phyloP scores from a whole-genome alignment of 2,329 filamentous ascomycete genomes.

The Raffaelea albimanens region DNA sequence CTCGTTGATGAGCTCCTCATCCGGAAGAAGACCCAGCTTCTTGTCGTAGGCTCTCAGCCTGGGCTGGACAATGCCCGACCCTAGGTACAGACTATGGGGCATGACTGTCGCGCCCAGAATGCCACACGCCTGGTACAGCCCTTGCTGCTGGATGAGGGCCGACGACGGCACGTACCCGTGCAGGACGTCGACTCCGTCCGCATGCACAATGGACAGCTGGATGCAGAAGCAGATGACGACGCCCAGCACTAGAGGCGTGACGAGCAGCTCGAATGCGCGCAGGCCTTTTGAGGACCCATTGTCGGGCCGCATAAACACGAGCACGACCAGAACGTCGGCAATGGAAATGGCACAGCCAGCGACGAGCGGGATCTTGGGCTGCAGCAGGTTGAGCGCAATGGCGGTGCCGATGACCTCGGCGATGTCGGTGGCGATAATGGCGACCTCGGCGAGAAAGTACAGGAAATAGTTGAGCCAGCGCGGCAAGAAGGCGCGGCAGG shows the following conservation, averaged over 20 bases:
- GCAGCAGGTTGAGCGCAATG: slow-evolving; percentile 58
- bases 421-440: slow-evolving; percentile 64
- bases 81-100: slow-evolving; percentile 60
- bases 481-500: slow-evolving; percentile 56
- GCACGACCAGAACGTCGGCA: slow-evolving; percentile 56
- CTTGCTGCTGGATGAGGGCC: slow-evolving; percentile 47
- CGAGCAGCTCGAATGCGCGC: slow-evolving; percentile 55
- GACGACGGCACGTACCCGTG: slow-evolving; percentile 54
- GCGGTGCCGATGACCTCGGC: slow-evolving; percentile 65
- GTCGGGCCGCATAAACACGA: slow-evolving; percentile 54
- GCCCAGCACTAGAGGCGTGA: slow-evolving; percentile 53
- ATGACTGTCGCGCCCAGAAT: slow-evolving; percentile 70
- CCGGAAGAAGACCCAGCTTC: slow-evolving; percentile 42
- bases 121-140: slow-evolving; percentile 60
- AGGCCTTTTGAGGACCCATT: slow-evolving; percentile 41
- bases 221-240: slow-evolving; percentile 64
- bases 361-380: slow-evolving; percentile 54
- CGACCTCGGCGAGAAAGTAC: slow-evolving; percentile 52
- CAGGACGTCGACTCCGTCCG: slow-evolving; percentile 47
- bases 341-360: slow-evolving; percentile 62
- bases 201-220: slow-evolving; percentile 52
- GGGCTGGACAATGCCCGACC: slow-evolving; percentile 59
- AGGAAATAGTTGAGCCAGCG: slow-evolving; percentile 54
- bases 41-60: slow-evolving; percentile 55
- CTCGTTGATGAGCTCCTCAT: slow-evolving; percentile 13